phyloP scores from a whole-genome alignment of 2,329 filamentous ascomycete species.

The Geosmithia putterillii region DNA sequence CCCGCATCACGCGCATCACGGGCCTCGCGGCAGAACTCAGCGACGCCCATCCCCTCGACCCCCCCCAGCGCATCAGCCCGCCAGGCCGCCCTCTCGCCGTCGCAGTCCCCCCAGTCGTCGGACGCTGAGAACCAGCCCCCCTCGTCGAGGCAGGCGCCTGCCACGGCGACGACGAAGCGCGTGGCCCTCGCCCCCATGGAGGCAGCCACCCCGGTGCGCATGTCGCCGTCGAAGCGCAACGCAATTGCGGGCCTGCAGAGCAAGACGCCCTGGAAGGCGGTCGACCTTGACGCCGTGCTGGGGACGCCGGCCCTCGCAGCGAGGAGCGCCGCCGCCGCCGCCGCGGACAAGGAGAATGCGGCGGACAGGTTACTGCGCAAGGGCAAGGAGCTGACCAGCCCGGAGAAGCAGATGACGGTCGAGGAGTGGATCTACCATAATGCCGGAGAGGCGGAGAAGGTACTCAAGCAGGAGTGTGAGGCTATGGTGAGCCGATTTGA shows the following conservation, averaged over 20 bases:
- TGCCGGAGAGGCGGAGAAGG: constrained; percentile 67
- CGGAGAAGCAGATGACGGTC: constrained; percentile 82
- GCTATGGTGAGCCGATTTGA: constrained; percentile 73
- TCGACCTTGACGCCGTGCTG: constrained; percentile 67
- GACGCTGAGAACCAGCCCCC: constrained; percentile 73
- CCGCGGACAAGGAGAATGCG: constrained; percentile 38
- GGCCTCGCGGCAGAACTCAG: neutral
- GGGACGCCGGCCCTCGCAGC: constrained; percentile 26
- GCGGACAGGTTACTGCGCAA: constrained; percentile 36
- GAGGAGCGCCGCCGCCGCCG: constrained; percentile 21
- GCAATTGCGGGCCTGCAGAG: constrained; percentile 42
- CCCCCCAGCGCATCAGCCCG: constrained; percentile 22
- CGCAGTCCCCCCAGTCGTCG: constrained; percentile 61
- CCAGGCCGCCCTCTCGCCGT: constrained; percentile 46
- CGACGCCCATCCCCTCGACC: neutral
- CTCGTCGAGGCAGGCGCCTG: constrained; percentile 47
- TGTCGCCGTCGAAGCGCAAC: constrained; percentile 52
- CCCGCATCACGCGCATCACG: no score
- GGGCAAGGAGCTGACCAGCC: constrained; percentile 52
- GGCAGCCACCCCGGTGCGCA: constrained; percentile 29
- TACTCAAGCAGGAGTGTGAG: constrained; percentile 72
- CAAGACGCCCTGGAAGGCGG: constrained; percentile 54
- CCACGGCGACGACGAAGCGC: constrained; percentile 30
- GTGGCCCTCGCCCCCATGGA: constrained; percentile 32
- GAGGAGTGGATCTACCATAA: constrained; percentile 86